Conservation (phyloP, 2,329 filamentous ascomycete genomes). For the Pseudocercospora vitis region DNA sequence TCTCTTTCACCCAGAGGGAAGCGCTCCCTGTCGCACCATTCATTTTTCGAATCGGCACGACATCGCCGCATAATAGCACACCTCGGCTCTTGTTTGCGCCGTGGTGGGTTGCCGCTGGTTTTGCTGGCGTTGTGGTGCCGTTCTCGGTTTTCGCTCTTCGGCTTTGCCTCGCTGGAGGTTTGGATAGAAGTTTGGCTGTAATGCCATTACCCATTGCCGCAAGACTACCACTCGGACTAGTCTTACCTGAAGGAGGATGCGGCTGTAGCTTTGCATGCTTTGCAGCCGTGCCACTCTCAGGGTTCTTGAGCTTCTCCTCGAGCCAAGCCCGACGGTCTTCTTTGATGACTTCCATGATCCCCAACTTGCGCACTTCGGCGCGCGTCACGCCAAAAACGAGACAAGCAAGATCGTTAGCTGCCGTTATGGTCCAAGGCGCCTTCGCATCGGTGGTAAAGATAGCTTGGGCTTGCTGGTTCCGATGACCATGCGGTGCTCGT, state of each 20-base stretch:
- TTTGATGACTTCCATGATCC: slow-evolving; percentile 91
- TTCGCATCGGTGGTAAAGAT: slow-evolving; percentile 95
- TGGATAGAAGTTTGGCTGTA: slow-evolving; percentile 83
- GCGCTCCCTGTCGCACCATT: slow-evolving; percentile 90
- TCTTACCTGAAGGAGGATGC: slow-evolving; percentile 35
- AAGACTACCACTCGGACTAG: slow-evolving; percentile 42
- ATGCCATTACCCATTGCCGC: slow-evolving; percentile 76
- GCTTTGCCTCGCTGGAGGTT: slow-evolving; percentile 64
- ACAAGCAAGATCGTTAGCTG: slow-evolving; percentile 94
- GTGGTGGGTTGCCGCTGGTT: slow-evolving; percentile 48
- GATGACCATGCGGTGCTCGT: slow-evolving; percentile 71
- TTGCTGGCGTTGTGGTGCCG: slow-evolving; percentile 52
- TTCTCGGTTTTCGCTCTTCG: slow-evolving; percentile 67
- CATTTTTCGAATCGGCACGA: slow-evolving; percentile 96
- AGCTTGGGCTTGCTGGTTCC: slow-evolving; percentile 90
- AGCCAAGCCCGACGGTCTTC: slow-evolving; percentile 87
- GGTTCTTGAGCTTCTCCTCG: slow-evolving; percentile 74
- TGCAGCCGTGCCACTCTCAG: slow-evolving; percentile 45
- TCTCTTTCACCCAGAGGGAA: slow-evolving; percentile 98
- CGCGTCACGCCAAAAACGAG: slow-evolving; percentile 99
- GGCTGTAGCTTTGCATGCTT: slow-evolving; percentile 26
- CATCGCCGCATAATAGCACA: slow-evolving; percentile 90
- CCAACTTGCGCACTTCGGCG: slow-evolving; percentile 88
- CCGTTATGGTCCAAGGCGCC: slow-evolving; percentile 91
- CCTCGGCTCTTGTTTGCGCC: slow-evolving; percentile 76